phyloP scores from a whole-genome alignment of 306 rosid species.

The Glycyrrhiza uralensis region DNA sequence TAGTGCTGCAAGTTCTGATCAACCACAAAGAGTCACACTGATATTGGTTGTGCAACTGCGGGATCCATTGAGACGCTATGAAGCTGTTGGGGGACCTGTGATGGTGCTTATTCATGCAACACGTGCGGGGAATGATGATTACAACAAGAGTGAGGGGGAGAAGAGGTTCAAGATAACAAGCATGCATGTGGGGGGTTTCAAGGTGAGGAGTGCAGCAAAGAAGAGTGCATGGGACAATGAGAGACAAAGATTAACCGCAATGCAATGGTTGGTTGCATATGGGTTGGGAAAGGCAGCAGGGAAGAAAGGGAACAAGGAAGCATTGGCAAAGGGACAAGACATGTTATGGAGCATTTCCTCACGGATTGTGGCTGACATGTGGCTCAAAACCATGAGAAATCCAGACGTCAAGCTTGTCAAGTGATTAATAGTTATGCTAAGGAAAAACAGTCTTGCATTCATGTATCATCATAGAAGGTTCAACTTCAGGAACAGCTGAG shows the following conservation, averaged over 20 bases:
- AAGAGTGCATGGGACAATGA: constrained; percentile 67
- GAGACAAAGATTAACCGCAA: constrained; percentile 77
- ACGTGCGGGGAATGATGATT: constrained; percentile 17
- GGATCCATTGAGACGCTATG: constrained; percentile 75
- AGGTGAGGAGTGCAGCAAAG: constrained; percentile 48
- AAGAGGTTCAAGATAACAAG: constrained; percentile 58
- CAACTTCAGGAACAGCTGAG: background rate
- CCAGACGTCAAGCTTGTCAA: constrained; percentile 71
- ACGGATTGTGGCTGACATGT: constrained; percentile 86
- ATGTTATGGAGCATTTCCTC: constrained; percentile 89
- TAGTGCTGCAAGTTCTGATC: constrained; percentile 18
- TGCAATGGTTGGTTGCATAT: constrained; percentile 86
- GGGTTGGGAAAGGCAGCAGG: constrained; percentile 69
- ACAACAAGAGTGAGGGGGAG: too few species aligned
- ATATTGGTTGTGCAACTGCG: constrained; percentile 63
- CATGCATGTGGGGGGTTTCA: constrained; percentile 82
- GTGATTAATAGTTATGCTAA: constrained; percentile 17
- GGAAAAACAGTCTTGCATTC: background rate
- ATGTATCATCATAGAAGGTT: constrained; percentile 4
- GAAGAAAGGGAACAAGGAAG: constrained; percentile 66
- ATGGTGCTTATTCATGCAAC: constrained; percentile 59
- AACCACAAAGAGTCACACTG: constrained; percentile 39
- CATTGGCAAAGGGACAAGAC: constrained; percentile 52
- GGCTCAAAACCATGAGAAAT: constrained; percentile 91
- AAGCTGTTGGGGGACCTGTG: constrained; percentile 85